These are phyloP conservation scores for Trichoderma atroviride DNA, from an alignment of 2,329 filamentous ascomycete species.

Conservation along the genomic window DNA sequence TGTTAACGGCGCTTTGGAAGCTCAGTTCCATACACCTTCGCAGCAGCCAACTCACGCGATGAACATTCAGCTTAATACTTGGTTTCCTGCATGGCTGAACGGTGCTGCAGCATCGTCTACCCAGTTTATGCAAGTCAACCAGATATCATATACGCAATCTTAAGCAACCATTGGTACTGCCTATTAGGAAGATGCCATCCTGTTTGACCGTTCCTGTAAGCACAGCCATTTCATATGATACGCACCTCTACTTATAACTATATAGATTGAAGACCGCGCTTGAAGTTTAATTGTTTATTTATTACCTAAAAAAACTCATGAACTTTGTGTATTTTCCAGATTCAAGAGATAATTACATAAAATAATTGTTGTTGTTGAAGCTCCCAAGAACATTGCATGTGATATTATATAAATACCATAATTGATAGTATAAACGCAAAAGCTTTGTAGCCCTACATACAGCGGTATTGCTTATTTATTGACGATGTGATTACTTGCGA, in stretches of 20 bases:
- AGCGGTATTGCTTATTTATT: no score
- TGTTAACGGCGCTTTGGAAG: not conserved
- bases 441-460: no score
- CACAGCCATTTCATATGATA: not conserved
- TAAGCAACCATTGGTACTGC: not conserved
- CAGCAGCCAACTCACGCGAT: constrained; percentile 1
- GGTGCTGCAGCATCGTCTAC: not conserved
- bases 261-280: not conserved
- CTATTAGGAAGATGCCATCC: not conserved
- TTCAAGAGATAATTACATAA: not conserved
- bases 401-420: no score
- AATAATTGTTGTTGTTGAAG: no score
- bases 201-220: not conserved
- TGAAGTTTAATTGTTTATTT: not conserved
- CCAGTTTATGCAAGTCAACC: constrained; percentile 2
- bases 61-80: constrained; percentile 8
- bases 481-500: not conserved
- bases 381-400: no score
- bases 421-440: no score
- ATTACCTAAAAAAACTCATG: not conserved
- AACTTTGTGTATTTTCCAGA: not conserved
- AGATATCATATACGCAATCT: constrained; percentile 1
- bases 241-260: not conserved
- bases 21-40: constrained; percentile 2
- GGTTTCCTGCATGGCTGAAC: not conserved